Base-by-base conservation (phyloP, 495 filamentous ascomycete species). In the Neurospora sp. region DNA sequence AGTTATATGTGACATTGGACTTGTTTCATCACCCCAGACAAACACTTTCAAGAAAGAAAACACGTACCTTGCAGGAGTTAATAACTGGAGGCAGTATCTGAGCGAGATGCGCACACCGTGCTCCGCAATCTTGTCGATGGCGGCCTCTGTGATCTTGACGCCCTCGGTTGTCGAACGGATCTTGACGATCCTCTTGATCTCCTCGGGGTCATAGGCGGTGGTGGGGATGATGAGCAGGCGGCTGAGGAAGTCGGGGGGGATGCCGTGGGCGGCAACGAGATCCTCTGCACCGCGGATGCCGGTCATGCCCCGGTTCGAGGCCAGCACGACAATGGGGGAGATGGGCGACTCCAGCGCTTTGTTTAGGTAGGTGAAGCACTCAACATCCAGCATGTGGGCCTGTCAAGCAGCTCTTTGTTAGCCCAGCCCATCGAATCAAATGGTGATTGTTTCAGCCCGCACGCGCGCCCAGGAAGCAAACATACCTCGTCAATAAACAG, bases 331-430 rank as follows among this genome's bases (percentile, higher is more conserved):
- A 76, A 98, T 96, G 20, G 96, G 96, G 8, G 95, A 93, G 78
- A 99, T 96, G 75, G 90, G 85, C 54, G 92, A 92, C 85, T 99
- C 96, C 42, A 99, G 89, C 1, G 96, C 96, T 78, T 94, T 94
- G 86, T 97, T 97, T 77, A 99, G 90, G 84, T 97, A 99, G 75
- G 96, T 98, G 85, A 98, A 99, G 88, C 93, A 95, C 85, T 99
- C 96, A 70, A 99, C 91, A 79, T 99, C 96, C 75, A 99, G 92
- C 95, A 98, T 99, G 85, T 99, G 95, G 42, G 96, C 94, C 93
- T 96, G 76, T 39, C 66, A 41, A 48, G 46, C 11, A 27, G 20
- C 5, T 54, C 74, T n/a, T n/a, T 16, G 73, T 77, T 74, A 79
- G 77, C 74, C 74, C 69, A 79, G 77, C 73, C 62, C 73, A n/a